A percentile compares a stretch with the other conserved stretches of the same genome.
Evolutionary conservation across 495 filamentous ascomycete genomes (phyloP).

Genomic region (Saxophila tyrrhenica): DNA sequence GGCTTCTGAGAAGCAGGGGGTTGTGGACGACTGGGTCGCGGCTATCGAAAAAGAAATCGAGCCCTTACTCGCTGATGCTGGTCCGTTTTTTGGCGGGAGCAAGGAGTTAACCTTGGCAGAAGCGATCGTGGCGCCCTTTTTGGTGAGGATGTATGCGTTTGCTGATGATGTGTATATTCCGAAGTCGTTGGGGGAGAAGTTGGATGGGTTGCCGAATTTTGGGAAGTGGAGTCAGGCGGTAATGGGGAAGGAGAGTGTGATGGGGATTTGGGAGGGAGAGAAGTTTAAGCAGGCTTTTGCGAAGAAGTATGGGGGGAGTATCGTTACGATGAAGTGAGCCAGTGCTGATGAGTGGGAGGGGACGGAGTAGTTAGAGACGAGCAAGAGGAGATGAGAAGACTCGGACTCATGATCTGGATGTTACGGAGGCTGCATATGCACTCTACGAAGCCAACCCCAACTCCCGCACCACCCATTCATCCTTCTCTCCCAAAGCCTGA

Average conservation of each 20-base stretch:
- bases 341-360: too few species aligned
- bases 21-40: constrained; percentile 37
- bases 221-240: constrained; percentile 56
- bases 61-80: constrained; percentile 52
- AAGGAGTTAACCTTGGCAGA: constrained; percentile 65
- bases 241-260: constrained; percentile 52
- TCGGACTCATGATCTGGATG: too few species aligned
- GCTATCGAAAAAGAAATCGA: constrained; percentile 62
- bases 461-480: too few species aligned
- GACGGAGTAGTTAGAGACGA: not conserved
- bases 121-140: constrained; percentile 58
- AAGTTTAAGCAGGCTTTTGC: constrained; percentile 8
- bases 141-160: constrained; percentile 42
- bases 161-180: constrained; percentile 40
- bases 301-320: constrained; percentile 19
- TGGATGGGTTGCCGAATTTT: constrained; percentile 50
- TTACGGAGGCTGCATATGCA: too few species aligned
- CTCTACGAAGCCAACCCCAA: too few species aligned
- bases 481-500: too few species aligned
- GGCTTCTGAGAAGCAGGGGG: constrained; percentile 31
- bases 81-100: constrained; percentile 73
- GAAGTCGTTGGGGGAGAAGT: constrained; percentile 36
- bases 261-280: constrained; percentile 48
- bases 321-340: constrained; percentile 11
- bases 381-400: too few species aligned